A percentile compares a stretch with the other conserved stretches of the same genome.
These are phyloP conservation scores for Polyporus arcularius DNA, from an alignment of 768 basidiomycete genomes.

Conservation along the genomic window DNA sequence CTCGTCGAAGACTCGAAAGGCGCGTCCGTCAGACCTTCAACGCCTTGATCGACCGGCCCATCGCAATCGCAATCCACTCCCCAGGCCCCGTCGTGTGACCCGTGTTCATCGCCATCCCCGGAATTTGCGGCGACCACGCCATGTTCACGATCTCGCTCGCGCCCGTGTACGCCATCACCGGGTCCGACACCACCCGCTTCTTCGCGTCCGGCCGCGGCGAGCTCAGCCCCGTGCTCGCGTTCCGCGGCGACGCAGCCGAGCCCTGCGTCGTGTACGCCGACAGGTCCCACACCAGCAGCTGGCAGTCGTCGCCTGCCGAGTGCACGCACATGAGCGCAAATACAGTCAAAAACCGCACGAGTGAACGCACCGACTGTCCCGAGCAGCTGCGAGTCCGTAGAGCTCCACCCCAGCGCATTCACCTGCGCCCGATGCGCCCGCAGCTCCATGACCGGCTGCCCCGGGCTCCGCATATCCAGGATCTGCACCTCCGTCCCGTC, in stretches of 20 bases:
- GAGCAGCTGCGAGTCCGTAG: conserved; percentile 77
- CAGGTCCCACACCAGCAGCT: conserved; percentile 93
- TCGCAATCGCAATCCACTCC: conserved; percentile 86
- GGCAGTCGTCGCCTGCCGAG: conserved; percentile 83
- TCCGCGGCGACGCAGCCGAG: conserved; percentile 64
- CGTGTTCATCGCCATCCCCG: conserved; percentile 72
- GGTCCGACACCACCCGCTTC: conserved; percentile 72
- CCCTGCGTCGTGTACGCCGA: conserved; percentile 54
- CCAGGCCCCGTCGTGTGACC: conserved; percentile 74
- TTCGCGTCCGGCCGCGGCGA: conserved; percentile 83
- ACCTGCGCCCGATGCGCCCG: conserved; percentile 80
- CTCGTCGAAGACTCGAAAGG: too few relatives aligned
- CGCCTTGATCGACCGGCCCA: conserved; percentile 80
- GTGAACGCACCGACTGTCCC: conserved; percentile 78
- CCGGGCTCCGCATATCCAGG: conserved; percentile 95
- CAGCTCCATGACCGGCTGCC: conserved; percentile 91
- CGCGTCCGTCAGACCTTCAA: conserved; percentile 62
- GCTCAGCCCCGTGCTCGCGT: conserved; percentile 68
- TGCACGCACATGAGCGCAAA: background rate
- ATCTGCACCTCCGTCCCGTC: conserved; percentile 90
- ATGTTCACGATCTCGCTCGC: conserved; percentile 77
- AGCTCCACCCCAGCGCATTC: conserved; percentile 90
- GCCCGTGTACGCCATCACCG: conserved; percentile 83
- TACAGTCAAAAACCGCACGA: background rate
- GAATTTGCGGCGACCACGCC: conserved; percentile 87